Evolutionary conservation across 306 rosid genomes (phyloP).

Genomic region (Vigna mungo): DNA sequence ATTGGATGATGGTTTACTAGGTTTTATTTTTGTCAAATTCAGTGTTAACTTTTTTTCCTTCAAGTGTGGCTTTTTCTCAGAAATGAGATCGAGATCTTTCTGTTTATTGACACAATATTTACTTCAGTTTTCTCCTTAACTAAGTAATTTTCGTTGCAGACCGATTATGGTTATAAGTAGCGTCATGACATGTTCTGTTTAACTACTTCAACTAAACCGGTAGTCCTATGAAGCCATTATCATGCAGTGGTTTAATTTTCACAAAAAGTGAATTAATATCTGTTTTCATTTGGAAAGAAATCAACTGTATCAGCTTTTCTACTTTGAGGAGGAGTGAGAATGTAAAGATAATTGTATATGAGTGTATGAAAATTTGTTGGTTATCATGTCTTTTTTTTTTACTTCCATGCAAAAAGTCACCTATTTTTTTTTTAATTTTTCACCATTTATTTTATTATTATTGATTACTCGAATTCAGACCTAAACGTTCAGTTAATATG

Average conservation of each 20-base stretch:
- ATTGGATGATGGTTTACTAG: conserved; percentile 22
- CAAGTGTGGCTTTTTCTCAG: conserved; percentile 1
- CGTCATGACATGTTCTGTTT: conserved; percentile 29
- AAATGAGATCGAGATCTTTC: conserved; percentile 15
- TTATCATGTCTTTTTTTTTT: conserved; percentile 5
- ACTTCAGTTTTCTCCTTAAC: conserved; percentile 10
- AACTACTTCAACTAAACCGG: conserved; percentile 21
- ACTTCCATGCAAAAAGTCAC: background rate
- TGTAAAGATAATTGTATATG: background rate
- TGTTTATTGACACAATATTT: conserved; percentile 2
- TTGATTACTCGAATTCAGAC: too few relatives aligned
- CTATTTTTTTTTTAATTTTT: background rate
- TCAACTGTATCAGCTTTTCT: background rate
- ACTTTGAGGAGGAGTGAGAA: background rate
- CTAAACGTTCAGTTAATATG: too few relatives aligned
- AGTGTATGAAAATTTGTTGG: background rate
- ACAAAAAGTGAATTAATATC: background rate
- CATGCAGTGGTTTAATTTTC: conserved; percentile 4
- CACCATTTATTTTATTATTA: background rate
- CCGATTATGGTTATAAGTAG: conserved; percentile 2
- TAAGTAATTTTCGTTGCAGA: background rate
- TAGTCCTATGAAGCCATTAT: conserved; percentile 33
- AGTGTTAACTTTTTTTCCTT: conserved; percentile 3
- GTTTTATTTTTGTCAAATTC: background rate
- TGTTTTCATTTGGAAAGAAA: conserved; percentile 4